Base-by-base conservation (phyloP, 768 basidiomycete species). In the Trametes maxima region DNA sequence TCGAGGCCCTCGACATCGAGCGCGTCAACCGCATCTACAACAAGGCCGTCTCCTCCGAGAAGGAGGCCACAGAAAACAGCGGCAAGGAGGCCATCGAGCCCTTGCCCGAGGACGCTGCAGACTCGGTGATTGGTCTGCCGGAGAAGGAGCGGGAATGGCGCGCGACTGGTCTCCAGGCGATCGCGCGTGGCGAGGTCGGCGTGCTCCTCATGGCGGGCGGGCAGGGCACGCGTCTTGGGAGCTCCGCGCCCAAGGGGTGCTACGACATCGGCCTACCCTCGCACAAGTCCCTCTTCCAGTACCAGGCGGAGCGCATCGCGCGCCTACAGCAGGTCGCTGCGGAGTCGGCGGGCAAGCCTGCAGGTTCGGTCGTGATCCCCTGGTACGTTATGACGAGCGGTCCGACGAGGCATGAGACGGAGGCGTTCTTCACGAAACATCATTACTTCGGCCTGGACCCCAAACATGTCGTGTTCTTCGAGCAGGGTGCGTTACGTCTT, bases 321-420 rank as follows among this genome's bases (percentile, higher is more conserved):
- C 86, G 91, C 59, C 77, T 99, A 57, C 92, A 96, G 75, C 77
- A 77, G 35, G 73, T 96, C 54, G 94, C 94, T 0, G 87, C 85
- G 72, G 71, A 80, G 39, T 77, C 83, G 62, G 72, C 68, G 50
- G 71, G 75, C 40, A 86, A 86, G 68, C 75, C 82, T 16, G 71
- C 76, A 17, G 85, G 83, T 50, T 83, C 85, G 0, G 90, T 93
- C 54, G 74, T 85, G 54, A 85, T 98, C 58, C 92, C 93, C 39
- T 98, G 97, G 97, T 98, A 98, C 77, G 87, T 99, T 70, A 99
- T 99, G 97, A 98, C 96, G 58, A 95, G 92, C 71, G 95, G 95
- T 22, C 97, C 96, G 40, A 99, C 97, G 37, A 85, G 94, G 65
- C 79, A 76, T 42, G 90, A 89, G 37, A 98, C 97, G 22, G 91